A percentile compares a stretch with the other conserved stretches of the same genome.
Conservation (phyloP, 2,329 filamentous ascomycete species). For the Beauveria scarabaeidicola region DNA sequence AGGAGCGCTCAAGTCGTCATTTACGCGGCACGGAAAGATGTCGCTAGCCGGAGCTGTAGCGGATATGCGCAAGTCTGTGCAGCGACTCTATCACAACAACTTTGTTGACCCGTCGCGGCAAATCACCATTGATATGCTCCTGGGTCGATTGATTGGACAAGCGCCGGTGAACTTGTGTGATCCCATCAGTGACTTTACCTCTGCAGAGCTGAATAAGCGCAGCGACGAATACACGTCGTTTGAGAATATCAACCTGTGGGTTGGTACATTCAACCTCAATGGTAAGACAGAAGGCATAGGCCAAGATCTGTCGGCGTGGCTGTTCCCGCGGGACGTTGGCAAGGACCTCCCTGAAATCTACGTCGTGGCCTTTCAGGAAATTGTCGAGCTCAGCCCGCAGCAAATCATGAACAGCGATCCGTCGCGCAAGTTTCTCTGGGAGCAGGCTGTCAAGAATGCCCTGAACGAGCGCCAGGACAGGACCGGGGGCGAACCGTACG, state of each 20-base stretch:
- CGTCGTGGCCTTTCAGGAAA: conserved; percentile 91
- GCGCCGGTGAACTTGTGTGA: conserved; percentile 79
- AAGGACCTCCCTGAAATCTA: conserved; percentile 72
- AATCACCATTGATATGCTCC: conserved; percentile 86
- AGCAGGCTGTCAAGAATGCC: conserved; percentile 66
- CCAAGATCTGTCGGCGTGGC: conserved; percentile 76
- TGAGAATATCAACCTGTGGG: conserved; percentile 68
- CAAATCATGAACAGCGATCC: conserved; percentile 99
- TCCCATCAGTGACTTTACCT: conserved; percentile 87
- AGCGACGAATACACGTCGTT: conserved; percentile 66
- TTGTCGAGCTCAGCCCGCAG: conserved; percentile 93
- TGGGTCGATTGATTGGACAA: conserved; percentile 80
- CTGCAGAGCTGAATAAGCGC: conserved; percentile 61
- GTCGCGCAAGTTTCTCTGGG: conserved; percentile 75
- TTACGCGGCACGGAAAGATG: conserved; percentile 92
- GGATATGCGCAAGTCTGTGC: conserved; percentile 91
- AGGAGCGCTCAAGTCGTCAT: conserved; percentile 89
- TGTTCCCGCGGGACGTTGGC: conserved; percentile 56
- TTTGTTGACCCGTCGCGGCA: conserved; percentile 90
- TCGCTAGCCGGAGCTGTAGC: conserved; percentile 86
- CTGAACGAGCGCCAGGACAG: conserved; percentile 63
- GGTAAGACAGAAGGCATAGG: conserved; percentile 71
- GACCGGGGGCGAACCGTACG: conserved; percentile 67
- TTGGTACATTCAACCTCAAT: conserved; percentile 92
- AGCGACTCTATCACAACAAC: conserved; percentile 93